These are phyloP conservation scores for Ophiosphaerella korrae DNA, from an alignment of 2,329 filamentous ascomycete genomes.

Conservation along the genomic window DNA sequence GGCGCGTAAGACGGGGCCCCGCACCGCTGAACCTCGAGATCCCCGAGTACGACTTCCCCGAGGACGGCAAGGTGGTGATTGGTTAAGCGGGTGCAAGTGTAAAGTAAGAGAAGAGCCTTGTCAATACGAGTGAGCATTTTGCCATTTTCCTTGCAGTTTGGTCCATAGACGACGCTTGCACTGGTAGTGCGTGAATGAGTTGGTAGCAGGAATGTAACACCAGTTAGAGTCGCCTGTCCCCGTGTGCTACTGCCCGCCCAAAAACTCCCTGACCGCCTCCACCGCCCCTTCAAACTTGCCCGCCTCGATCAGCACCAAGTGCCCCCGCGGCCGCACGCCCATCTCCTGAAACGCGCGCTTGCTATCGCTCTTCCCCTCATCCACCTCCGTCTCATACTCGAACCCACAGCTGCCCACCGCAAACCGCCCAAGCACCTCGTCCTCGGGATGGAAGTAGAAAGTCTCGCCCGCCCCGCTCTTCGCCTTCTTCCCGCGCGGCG, in stretches of 20 bases:
- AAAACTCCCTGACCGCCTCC: slow-evolving; percentile 74
- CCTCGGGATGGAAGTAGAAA: slow-evolving; percentile 95
- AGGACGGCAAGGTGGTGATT: slow-evolving; percentile 86
- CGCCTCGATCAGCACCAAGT: slow-evolving; percentile 85
- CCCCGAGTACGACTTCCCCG: slow-evolving; percentile 88
- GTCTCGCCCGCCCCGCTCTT: slow-evolving; percentile 57
- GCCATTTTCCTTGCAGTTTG: slow-evolving; percentile 24
- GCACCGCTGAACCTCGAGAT: slow-evolving; percentile 98
- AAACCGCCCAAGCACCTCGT: slow-evolving; percentile 83
- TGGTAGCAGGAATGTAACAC: slow-evolving; percentile 44
- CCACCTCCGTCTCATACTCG: slow-evolving; percentile 76
- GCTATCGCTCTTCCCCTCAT: slow-evolving; percentile 82
- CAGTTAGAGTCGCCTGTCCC: slow-evolving; percentile 33
- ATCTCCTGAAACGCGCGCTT: slow-evolving; percentile 94
- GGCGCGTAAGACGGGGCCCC: slow-evolving; percentile 95
- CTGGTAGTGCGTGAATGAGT: slow-evolving; percentile 21
- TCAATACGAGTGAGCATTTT: too few species aligned
- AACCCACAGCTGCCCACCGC: slow-evolving; percentile 73
- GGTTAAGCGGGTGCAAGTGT: slow-evolving; percentile 65
- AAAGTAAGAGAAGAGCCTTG: slow-evolving; percentile 2
- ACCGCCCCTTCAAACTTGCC: slow-evolving; percentile 76
- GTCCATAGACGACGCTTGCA: slow-evolving; percentile 28
- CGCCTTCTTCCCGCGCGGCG: slow-evolving; percentile 52
- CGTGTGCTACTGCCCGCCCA: slow-evolving; percentile 53
- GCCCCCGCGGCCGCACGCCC: slow-evolving; percentile 82